phyloP scores from a whole-genome alignment of 352 stramenopile species.

The Hyaloperonospora brassicae region DNA sequence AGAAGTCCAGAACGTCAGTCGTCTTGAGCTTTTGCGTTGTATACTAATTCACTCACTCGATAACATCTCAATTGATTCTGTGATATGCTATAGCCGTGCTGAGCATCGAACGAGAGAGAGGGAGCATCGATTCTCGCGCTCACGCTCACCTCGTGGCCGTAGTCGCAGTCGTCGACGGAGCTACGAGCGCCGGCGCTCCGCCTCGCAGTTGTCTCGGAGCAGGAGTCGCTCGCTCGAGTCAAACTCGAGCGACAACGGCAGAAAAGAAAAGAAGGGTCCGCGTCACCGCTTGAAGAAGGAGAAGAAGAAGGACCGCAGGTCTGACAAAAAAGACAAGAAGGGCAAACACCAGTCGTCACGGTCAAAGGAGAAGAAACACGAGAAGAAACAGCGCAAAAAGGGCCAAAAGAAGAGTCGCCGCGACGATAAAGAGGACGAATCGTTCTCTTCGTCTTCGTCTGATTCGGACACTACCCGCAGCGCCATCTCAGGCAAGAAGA shows the following conservation, averaged over 20 bases:
- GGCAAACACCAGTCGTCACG: constrained; percentile 27
- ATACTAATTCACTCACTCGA: neutral
- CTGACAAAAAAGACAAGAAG: constrained; percentile 24
- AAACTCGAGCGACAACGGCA: constrained; percentile 19
- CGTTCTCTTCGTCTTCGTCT: constrained; percentile 37
- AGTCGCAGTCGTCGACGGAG: constrained; percentile 14
- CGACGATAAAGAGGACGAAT: constrained; percentile 19
- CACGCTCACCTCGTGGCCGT: constrained; percentile 9
- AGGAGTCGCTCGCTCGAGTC: constrained; percentile 22
- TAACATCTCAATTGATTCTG: neutral
- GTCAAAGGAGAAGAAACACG: constrained; percentile 31
- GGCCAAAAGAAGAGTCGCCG: constrained; percentile 29
- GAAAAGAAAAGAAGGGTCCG: constrained; percentile 19
- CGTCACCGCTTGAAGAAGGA: constrained; percentile 19
- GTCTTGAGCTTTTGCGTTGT: neutral
- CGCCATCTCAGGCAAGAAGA: constrained; percentile 82
- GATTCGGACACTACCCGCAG: constrained; percentile 67
- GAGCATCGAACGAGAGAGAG: constrained; percentile 10
- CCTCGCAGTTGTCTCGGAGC: constrained; percentile 20
- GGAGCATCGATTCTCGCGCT: constrained; percentile 11
- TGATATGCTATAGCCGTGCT: constrained; percentile 1
- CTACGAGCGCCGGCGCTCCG: constrained; percentile 16
- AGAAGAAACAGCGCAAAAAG: constrained; percentile 36
- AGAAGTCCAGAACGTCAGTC: constrained; percentile 11
- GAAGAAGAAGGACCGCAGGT: constrained; percentile 34